These are phyloP conservation scores for Knoxia roxburghii DNA, from an alignment of 257 asterid species.

Conservation along the genomic window DNA sequence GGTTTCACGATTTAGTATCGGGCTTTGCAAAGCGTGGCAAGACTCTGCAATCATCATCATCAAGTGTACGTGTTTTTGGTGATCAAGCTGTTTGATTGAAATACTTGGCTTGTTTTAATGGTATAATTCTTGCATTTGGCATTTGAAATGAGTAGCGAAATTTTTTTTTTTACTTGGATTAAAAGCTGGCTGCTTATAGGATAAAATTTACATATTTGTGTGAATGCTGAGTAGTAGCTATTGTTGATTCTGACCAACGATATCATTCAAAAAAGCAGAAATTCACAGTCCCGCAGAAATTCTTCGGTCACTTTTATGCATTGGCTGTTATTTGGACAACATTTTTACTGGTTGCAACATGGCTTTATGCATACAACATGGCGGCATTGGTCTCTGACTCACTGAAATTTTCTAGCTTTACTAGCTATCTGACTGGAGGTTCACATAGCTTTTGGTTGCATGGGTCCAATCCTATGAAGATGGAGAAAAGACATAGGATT, in stretches of 20 bases:
- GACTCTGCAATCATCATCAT: conserved; percentile 51
- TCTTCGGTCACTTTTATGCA: conserved; percentile 74
- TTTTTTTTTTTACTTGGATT: too few species aligned
- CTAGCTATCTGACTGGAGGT: conserved; percentile 65
- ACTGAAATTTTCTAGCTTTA: conserved; percentile 41
- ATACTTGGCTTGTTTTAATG: too few species aligned
- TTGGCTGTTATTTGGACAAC: conserved; percentile 66
- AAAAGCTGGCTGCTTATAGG: too few species aligned
- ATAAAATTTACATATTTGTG: too few species aligned
- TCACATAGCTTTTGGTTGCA: conserved; percentile 39
- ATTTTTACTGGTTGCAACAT: conserved; percentile 58
- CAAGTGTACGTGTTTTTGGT: conserved; percentile 38
- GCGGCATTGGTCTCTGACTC: conserved; percentile 41
- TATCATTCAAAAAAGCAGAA: conserved; percentile 39
- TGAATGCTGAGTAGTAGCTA: too few species aligned
- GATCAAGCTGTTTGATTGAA: too few species aligned
- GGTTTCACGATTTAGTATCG: conserved; percentile 34
- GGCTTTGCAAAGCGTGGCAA: conserved; percentile 60
- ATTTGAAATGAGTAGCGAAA: too few species aligned
- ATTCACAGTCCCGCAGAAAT: conserved; percentile 68
- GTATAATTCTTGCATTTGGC: too few species aligned
- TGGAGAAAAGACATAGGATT: conserved; percentile 35
- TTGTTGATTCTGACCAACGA: neutral
- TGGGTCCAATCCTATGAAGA: conserved; percentile 27
- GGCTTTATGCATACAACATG: conserved; percentile 54